A percentile compares a stretch with the other conserved stretches of the same genome.
Conservation (phyloP, 345 rosid species). For the Populus pruinosa region DNA sequence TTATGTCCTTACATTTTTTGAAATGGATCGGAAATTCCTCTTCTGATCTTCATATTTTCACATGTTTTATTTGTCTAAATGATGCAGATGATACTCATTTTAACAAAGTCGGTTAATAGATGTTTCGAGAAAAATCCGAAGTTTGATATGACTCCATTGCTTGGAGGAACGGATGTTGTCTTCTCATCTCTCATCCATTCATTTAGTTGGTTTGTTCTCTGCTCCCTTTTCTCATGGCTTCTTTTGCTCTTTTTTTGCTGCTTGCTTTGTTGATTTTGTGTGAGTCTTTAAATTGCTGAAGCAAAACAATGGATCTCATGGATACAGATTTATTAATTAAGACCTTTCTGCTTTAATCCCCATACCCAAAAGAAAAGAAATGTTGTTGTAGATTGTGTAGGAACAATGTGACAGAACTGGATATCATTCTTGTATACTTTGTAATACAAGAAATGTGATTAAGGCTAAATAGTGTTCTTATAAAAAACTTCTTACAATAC, state of each 20-base stretch:
- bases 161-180: constrained; percentile 97
- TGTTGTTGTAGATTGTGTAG: background rate
- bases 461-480: background rate
- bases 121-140: constrained; percentile 95
- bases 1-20: background rate
- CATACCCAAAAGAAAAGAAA: background rate
- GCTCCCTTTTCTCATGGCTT: background rate
- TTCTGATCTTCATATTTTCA: constrained; percentile 1
- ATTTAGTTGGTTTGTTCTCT: constrained; percentile 79
- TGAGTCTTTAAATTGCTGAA: background rate
- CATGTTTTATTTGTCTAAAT: constrained; percentile 18
- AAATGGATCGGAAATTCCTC: constrained; percentile 2
- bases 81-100: constrained; percentile 93
- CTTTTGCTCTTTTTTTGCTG: background rate
- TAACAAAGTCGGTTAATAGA: constrained; percentile 90
- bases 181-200: constrained; percentile 97
- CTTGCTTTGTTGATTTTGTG: background rate
- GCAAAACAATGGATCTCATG: background rate
- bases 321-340: background rate
- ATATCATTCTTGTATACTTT: background rate
- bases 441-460: background rate
- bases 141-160: constrained; percentile 98
- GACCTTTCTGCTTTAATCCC: background rate
- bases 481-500: background rate
- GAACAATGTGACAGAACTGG: background rate